A percentile compares a stretch with the other conserved stretches of the same genome.
phyloP scores from a whole-genome alignment of 2,329 filamentous ascomycete species.

The Venturia oleaginea region DNA sequence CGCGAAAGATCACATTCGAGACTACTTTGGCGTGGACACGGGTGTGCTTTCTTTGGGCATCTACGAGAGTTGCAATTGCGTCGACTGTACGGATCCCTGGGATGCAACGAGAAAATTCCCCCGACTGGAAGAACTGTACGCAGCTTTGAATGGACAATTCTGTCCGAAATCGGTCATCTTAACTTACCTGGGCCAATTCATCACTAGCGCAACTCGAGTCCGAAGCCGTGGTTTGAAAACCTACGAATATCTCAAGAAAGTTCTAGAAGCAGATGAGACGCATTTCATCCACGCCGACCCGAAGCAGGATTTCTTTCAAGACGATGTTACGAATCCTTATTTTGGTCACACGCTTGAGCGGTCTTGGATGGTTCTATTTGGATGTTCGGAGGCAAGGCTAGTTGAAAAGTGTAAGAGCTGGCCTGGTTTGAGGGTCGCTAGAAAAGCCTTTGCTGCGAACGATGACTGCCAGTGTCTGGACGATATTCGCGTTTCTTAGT shows the following conservation, averaged over 20 bases:
- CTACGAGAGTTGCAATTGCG: constrained; percentile 31
- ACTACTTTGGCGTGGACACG: constrained; percentile 33
- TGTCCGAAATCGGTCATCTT: constrained; percentile 28
- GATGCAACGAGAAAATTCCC: constrained; percentile 16
- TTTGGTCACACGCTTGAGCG: constrained; percentile 10
- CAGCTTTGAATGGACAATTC: constrained; percentile 24
- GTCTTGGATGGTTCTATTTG: constrained; percentile 4
- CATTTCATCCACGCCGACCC: constrained; percentile 11
- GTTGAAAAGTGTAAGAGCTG: constrained; percentile 8
- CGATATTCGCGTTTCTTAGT: background rate
- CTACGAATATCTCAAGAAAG: constrained; percentile 23
- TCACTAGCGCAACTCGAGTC: constrained; percentile 36
- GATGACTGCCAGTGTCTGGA: constrained; percentile 11
- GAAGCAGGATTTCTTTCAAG: constrained; percentile 4
- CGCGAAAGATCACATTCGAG: constrained; percentile 28
- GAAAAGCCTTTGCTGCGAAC: background rate
- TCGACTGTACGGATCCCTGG: constrained; percentile 32
- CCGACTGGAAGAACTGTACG: constrained; percentile 22
- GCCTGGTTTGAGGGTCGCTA: background rate
- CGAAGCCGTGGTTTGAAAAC: constrained; percentile 26
- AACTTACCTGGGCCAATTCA: constrained; percentile 40
- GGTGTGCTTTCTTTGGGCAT: constrained; percentile 38
- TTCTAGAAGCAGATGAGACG: constrained; percentile 1
- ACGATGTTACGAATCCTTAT: constrained; percentile 10
- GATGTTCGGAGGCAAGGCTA: constrained; percentile 2